Evolutionary conservation across 2,329 filamentous ascomycete species (phyloP).

Genomic region (Pestalotiopsis sp.): DNA sequence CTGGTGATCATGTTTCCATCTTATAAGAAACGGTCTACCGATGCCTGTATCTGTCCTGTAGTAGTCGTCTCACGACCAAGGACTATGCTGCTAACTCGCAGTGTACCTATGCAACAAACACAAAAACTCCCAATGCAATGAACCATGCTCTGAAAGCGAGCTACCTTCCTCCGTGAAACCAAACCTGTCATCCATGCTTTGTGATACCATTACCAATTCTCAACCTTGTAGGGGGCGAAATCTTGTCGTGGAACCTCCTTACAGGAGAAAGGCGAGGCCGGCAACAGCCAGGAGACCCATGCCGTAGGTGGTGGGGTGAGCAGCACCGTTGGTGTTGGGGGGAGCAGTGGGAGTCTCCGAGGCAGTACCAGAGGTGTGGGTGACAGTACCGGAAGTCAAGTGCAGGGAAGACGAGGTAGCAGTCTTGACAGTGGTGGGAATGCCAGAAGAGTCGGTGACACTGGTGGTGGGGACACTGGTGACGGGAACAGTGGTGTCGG

Average conservation of each 20-base stretch:
- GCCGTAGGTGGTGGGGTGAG: not conserved
- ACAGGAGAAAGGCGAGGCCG: not conserved
- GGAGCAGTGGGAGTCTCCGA: not conserved
- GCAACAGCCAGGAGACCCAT: slow-evolving; percentile 5
- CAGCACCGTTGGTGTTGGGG: not conserved
- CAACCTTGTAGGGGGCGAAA: not conserved
- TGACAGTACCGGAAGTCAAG: not conserved
- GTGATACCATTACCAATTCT: not conserved
- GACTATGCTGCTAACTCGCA: not conserved
- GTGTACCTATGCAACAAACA: not conserved
- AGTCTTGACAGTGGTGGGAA: not conserved
- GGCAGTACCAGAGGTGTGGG: not conserved
- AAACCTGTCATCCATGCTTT: not conserved
- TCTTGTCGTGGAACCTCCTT: not conserved
- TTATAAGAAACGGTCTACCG: slow-evolving; percentile 9
- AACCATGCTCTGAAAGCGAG: not conserved
- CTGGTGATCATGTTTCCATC: slow-evolving; percentile 11
- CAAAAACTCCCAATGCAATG: not conserved
- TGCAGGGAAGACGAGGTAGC: not conserved
- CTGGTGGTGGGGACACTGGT: not conserved
- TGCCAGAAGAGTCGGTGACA: not conserved
- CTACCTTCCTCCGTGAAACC: not conserved
- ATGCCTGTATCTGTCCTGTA: not conserved
- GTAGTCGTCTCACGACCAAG: not conserved
- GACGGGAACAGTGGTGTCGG: not conserved